These are phyloP conservation scores for Thymus mandschuricus DNA, from an alignment of 257 asterid genomes.

Conservation along the genomic window DNA sequence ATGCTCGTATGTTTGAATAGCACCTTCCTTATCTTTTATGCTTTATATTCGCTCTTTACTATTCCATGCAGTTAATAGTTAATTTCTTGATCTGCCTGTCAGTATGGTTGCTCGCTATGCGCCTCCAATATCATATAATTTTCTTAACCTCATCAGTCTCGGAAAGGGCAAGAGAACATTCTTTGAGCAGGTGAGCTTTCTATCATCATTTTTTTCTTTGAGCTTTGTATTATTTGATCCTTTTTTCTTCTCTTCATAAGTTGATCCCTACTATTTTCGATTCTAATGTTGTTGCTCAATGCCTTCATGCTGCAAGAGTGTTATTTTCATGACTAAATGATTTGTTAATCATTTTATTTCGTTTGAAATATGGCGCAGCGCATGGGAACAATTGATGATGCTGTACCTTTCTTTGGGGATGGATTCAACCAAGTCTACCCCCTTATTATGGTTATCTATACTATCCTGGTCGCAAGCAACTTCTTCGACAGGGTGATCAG, in stretches of 20 bases:
- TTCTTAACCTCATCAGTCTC: constrained; percentile 93
- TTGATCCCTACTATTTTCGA: not conserved
- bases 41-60: not conserved
- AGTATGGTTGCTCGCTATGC: constrained; percentile 99
- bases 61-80: constrained; percentile 7
- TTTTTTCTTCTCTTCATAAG: not conserved
- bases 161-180: constrained; percentile 68
- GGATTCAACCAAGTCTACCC: constrained; percentile 96
- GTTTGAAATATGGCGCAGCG: constrained; percentile 65
- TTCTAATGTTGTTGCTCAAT: not conserved
- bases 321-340: not conserved
- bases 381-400: constrained; percentile 93
- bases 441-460: constrained; percentile 94
- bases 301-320: constrained; percentile 9
- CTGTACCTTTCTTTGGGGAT: constrained; percentile 90
- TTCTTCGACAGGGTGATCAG: constrained; percentile 85
- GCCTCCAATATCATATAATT: constrained; percentile 96
- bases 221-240: not conserved
- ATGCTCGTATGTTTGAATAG: constrained; percentile 79
- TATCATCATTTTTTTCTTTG: constrained; percentile 13
- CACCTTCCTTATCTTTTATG: constrained; percentile 8
- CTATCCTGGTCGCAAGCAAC: constrained; percentile 91
- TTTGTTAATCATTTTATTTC: constrained; percentile 22
- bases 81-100: constrained; percentile 39
- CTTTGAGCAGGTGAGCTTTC: constrained; percentile 81